Percentiles rank a stretch among this genome's conserved stretches.
Conservation (phyloP, 1,284 basidiomycete species). For the Meripilus lineatus region DNA sequence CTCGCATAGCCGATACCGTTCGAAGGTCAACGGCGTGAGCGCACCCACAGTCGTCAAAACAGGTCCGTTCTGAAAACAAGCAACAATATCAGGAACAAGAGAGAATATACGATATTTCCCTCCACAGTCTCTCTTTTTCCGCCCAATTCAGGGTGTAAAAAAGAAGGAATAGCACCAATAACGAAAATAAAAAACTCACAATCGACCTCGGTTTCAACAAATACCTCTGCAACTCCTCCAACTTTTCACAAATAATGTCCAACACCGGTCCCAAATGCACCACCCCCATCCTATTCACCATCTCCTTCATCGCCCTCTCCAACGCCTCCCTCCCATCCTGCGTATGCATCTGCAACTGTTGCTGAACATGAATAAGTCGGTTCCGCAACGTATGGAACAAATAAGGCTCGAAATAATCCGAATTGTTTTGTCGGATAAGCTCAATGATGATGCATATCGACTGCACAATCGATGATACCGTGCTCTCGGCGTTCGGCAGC, state of each 20-base stretch:
- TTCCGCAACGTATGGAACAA: slow-evolving; percentile 95
- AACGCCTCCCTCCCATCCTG: slow-evolving; percentile 68
- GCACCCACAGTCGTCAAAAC: slow-evolving; percentile 69
- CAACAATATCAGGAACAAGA: neutral
- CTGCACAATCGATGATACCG: slow-evolving; percentile 85
- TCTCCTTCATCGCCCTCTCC: slow-evolving; percentile 80
- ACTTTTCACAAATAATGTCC: slow-evolving; percentile 67
- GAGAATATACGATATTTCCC: slow-evolving; percentile 1
- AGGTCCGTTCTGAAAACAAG: slow-evolving; percentile 46
- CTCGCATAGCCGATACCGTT: slow-evolving; percentile 96
- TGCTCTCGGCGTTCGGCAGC: slow-evolving; percentile 68
- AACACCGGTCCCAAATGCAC: slow-evolving; percentile 89
- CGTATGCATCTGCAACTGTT: slow-evolving; percentile 38
- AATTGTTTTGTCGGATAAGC: slow-evolving; percentile 97
- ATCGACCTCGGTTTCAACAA: slow-evolving; percentile 71
- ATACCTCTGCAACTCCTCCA: slow-evolving; percentile 72
- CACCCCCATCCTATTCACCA: slow-evolving; percentile 88
- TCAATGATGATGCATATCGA: slow-evolving; percentile 92
- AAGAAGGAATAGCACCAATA: neutral
- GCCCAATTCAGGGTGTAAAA: neutral
- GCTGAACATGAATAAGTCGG: slow-evolving; percentile 83
- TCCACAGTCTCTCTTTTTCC: neutral
- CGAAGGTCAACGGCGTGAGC: slow-evolving; percentile 84
- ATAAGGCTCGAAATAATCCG: slow-evolving; percentile 98
- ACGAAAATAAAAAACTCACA: slow-evolving; percentile 39